A percentile compares a stretch with the other conserved stretches of the same genome.
Conservation (phyloP, 2,329 filamentous ascomycete species). For the Didymella glomerata region DNA sequence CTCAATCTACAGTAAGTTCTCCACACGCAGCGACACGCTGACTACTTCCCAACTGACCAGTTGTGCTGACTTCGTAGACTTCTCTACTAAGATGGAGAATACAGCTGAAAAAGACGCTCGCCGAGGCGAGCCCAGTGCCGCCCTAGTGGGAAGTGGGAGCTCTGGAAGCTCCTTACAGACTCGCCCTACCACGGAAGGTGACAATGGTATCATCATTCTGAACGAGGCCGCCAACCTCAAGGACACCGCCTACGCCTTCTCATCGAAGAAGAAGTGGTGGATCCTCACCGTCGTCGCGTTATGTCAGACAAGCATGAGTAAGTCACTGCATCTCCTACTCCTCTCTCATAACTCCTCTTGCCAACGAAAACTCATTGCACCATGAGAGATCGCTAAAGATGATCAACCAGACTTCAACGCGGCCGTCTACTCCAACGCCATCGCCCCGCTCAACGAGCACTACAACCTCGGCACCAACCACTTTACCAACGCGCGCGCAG, state of each 20-base stretch:
- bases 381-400: slow-evolving; percentile 43
- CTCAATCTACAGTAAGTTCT: not conserved
- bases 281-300: slow-evolving; percentile 62
- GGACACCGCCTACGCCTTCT: slow-evolving; percentile 56
- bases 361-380: slow-evolving; percentile 42
- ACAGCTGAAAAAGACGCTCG: not conserved
- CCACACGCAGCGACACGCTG: not conserved
- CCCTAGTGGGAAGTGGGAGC: not conserved
- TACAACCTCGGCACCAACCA: slow-evolving; percentile 56
- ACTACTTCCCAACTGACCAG: not conserved
- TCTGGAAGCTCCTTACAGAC: slow-evolving; percentile 3
- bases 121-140: not conserved
- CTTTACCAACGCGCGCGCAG: slow-evolving; percentile 57
- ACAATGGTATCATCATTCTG: slow-evolving; percentile 19
- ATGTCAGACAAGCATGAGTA: slow-evolving; percentile 62
- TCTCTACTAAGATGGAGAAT: slow-evolving; percentile 4
- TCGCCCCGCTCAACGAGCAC: slow-evolving; percentile 63
- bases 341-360: not conserved
- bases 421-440: slow-evolving; percentile 63
- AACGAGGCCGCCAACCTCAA: slow-evolving; percentile 30
- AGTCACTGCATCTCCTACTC: slow-evolving; percentile 39
- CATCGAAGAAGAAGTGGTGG: slow-evolving; percentile 62
- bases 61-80: not conserved
- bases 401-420: slow-evolving; percentile 60
- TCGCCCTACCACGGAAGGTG: not conserved